A percentile compares a stretch with the other conserved stretches of the same genome.
Conservation (phyloP, 1,139 yeast species). For the Yamadazyma buinensis region DNA sequence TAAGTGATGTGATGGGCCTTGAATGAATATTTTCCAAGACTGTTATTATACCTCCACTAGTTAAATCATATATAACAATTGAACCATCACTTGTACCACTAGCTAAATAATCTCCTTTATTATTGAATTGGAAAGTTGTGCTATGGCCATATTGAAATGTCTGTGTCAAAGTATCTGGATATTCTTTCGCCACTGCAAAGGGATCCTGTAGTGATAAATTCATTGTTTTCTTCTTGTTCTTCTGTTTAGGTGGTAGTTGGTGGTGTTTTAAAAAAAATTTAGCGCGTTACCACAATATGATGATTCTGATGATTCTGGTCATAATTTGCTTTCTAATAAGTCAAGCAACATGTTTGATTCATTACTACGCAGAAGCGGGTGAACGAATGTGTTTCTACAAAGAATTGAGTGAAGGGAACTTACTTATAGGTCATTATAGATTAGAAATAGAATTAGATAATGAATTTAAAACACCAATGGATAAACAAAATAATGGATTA, state of each 20-base stretch:
- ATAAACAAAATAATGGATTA: slow-evolving; percentile 25
- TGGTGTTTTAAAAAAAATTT: too few relatives aligned
- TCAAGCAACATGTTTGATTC: slow-evolving; percentile 14
- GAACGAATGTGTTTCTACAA: slow-evolving; percentile 62
- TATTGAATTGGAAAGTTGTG: slow-evolving; percentile 67
- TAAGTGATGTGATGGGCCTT: slow-evolving; percentile 68
- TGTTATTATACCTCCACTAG: slow-evolving; percentile 51
- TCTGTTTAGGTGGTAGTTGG: too few relatives aligned
- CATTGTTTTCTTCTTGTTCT: slow-evolving; percentile 33
- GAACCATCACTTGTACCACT: slow-evolving; percentile 81
- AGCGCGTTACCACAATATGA: too few relatives aligned
- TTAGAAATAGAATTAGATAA: slow-evolving; percentile 49
- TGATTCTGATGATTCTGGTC: too few relatives aligned
- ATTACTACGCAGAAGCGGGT: slow-evolving; percentile 57
- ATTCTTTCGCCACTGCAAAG: slow-evolving; percentile 87
- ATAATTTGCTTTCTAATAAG: too few relatives aligned
- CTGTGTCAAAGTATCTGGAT: slow-evolving; percentile 75
- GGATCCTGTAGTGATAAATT: slow-evolving; percentile 89
- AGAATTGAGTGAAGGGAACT: slow-evolving; percentile 56
- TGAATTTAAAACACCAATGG: slow-evolving; percentile 41
- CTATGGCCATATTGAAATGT: slow-evolving; percentile 69
- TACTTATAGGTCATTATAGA: slow-evolving; percentile 56
- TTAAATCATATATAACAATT: slow-evolving; percentile 72
- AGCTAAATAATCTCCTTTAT: slow-evolving; percentile 84
- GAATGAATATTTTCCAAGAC: slow-evolving; percentile 58